Percentiles rank a stretch among this genome's conserved stretches.
phyloP scores from a whole-genome alignment of 2,329 filamentous ascomycete species.

The Claviceps pazoutovae region DNA sequence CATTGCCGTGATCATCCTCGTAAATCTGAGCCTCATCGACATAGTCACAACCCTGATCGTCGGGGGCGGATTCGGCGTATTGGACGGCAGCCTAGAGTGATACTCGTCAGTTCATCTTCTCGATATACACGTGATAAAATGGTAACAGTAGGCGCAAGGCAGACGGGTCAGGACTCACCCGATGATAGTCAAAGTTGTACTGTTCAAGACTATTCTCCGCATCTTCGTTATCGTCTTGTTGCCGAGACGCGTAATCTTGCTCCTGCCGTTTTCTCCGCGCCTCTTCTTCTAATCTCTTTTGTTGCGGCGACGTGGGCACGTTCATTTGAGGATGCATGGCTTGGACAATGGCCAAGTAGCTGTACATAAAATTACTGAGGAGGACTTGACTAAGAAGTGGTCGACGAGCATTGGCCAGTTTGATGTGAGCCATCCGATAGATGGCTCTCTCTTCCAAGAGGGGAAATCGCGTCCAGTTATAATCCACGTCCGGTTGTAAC shows the following conservation, averaged over 20 bases:
- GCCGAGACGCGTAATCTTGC: constrained; percentile 33
- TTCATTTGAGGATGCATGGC: constrained; percentile 97
- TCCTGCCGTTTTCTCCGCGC: constrained; percentile 35
- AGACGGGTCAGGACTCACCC: constrained; percentile 23
- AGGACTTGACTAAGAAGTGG: constrained; percentile 89
- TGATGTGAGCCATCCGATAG: constrained; percentile 97
- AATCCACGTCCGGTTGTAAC: constrained; percentile 78
- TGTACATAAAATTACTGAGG: constrained; percentile 99
- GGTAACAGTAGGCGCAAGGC: background rate
- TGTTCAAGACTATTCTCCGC: constrained; percentile 35
- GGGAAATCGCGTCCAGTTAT: constrained; percentile 89
- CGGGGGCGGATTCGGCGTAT: constrained; percentile 29
- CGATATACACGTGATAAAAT: background rate
- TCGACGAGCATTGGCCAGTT: constrained; percentile 90
- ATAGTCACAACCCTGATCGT: constrained; percentile 31
- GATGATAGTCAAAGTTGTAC: constrained; percentile 40
- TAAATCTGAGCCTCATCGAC: constrained; percentile 39
- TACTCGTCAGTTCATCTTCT: constrained; percentile 2
- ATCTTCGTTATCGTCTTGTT: constrained; percentile 30
- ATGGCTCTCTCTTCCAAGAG: constrained; percentile 94
- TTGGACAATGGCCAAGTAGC: constrained; percentile 94
- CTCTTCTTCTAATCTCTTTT: constrained; percentile 46
- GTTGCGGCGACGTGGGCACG: constrained; percentile 70
- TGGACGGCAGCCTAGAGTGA: constrained; percentile 26
- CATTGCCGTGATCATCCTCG: constrained; percentile 34